These are phyloP conservation scores for Yamadazyma atlantica DNA, from an alignment of 1,139 yeast genomes.

Conservation along the genomic window DNA sequence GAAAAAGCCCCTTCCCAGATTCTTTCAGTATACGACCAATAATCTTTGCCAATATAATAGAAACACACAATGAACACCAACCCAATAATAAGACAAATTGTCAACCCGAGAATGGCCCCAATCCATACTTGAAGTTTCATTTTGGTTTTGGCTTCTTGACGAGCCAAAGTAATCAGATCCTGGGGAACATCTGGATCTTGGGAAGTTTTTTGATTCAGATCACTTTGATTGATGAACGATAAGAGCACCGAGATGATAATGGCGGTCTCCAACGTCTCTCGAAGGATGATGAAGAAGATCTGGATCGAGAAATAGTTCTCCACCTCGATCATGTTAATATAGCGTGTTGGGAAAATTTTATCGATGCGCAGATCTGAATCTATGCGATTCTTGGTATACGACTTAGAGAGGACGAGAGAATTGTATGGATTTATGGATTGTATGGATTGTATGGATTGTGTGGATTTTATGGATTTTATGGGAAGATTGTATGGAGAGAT, in stretches of 20 bases:
- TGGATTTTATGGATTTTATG: no score
- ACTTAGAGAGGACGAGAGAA: no score
- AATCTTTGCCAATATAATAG: conserved; percentile 73
- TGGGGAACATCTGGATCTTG: not conserved
- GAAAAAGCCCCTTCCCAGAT: conserved; percentile 92
- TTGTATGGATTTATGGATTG: no score
- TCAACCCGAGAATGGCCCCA: conserved; percentile 72
- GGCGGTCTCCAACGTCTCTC: conserved; percentile 85
- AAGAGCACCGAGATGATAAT: conserved; percentile 82
- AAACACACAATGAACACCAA: conserved; percentile 72
- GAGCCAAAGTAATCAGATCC: not conserved
- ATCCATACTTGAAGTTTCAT: conserved; percentile 77
- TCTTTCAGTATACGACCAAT: conserved; percentile 81
- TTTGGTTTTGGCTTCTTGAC: conserved; percentile 17
- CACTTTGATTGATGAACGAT: conserved; percentile 72
- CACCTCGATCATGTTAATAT: conserved; percentile 15
- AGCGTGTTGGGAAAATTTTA: not conserved
- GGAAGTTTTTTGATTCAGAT: conserved; percentile 6
- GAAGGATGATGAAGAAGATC: conserved; percentile 81
- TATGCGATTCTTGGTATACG: no score
- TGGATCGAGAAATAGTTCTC: conserved; percentile 66
- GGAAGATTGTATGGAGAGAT: no score
- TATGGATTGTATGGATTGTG: no score
- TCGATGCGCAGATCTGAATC: no score
- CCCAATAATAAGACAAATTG: conserved; percentile 76